Evolutionary conservation across 1,284 basidiomycete genomes (phyloP).

Genomic region (Boletus holoroseus): DNA sequence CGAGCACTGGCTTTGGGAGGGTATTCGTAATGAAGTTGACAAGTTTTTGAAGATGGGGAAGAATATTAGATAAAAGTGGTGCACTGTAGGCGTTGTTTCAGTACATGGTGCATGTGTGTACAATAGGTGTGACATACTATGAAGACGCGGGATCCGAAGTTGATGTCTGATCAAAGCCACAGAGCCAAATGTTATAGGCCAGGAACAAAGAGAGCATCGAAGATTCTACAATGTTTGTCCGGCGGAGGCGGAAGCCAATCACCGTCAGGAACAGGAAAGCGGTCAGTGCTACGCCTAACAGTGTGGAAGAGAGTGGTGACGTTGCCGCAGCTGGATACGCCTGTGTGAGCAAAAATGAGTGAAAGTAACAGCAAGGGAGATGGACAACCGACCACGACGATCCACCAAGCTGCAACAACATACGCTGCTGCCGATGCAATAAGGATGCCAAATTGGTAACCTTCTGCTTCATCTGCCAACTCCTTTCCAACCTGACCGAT

Average conservation of each 20-base stretch:
- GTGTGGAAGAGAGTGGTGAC: conserved; percentile 77
- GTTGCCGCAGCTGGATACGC: conserved; percentile 75
- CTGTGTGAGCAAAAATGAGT: conserved; percentile 34
- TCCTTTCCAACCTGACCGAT: conserved; percentile 69
- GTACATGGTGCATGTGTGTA: background rate
- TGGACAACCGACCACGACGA: conserved; percentile 55
- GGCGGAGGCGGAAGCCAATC: conserved; percentile 82
- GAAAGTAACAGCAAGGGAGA: background rate
- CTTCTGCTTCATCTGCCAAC: conserved; percentile 63
- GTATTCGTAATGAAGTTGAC: conserved; percentile 77
- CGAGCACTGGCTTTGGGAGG: conserved; percentile 77
- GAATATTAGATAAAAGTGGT: conserved; percentile 68
- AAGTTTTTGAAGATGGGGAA: conserved; percentile 73
- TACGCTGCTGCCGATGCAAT: conserved; percentile 70
- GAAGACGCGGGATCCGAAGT: conserved; percentile 67
- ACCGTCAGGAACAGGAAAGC: conserved; percentile 79
- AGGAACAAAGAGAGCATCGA: conserved; percentile 81
- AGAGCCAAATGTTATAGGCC: conserved; percentile 81
- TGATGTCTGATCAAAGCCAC: conserved; percentile 66
- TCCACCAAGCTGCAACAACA: conserved; percentile 76
- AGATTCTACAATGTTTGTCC: conserved; percentile 92
- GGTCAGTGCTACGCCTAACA: conserved; percentile 73
- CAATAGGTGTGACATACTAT: conserved; percentile 49
- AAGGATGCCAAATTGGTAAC: conserved; percentile 68
- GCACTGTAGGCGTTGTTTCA: conserved; percentile 41